Base-by-base conservation (phyloP, 2,329 filamentous ascomycete species). In the Aspergillus candidus region DNA sequence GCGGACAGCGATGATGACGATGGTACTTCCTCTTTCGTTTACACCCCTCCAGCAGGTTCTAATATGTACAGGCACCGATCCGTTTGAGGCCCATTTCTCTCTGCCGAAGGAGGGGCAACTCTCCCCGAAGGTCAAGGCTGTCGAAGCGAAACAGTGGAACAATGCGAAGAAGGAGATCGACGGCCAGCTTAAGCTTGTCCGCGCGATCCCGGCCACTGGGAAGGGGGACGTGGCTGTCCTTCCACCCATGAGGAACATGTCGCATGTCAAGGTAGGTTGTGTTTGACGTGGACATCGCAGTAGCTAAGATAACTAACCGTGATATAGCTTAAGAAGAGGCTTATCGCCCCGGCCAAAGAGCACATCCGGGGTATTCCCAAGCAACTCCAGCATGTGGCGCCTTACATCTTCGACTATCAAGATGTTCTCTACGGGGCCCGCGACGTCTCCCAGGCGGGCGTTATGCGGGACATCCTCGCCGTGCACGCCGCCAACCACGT, bases 401-500 rank as follows among this genome's bases (percentile, higher is more conserved):
- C 84, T 0, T 73, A 84, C 8, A 72, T 95, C 1, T 95, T 94
- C 63, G 80, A 82, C 53, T 95, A 97, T 60, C 78, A 80, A 43
- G 91, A 97, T 59, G 56, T 94, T 1, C 68, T 96, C 1, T 86
- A 86, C 58, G 87, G 84, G 44, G 80, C 82, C 41, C 78, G 91
- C 35, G 87, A 78, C 0, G 67, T 82, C 2, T 70, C 75, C 12
- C 93, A 91, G 59, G 79, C 86, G 0, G 72, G 77, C 15, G 76
- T 74, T 4, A 63, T 97, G 38, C 81, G 88, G 40, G 80, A 83
- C 33, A 70, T 95, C 40, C 75, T 82, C 12, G 88, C 86, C 55
- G 73, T 96, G 1, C 93, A 98, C 66, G 83, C 84, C 3, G 72
- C 97, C 11, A 97, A 97, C 63, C 93, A 97, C 61, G 75, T 97